Evolutionary conservation across 1,139 yeast genomes (phyloP).

Genomic region (Suhomyces anneliseae): DNA sequence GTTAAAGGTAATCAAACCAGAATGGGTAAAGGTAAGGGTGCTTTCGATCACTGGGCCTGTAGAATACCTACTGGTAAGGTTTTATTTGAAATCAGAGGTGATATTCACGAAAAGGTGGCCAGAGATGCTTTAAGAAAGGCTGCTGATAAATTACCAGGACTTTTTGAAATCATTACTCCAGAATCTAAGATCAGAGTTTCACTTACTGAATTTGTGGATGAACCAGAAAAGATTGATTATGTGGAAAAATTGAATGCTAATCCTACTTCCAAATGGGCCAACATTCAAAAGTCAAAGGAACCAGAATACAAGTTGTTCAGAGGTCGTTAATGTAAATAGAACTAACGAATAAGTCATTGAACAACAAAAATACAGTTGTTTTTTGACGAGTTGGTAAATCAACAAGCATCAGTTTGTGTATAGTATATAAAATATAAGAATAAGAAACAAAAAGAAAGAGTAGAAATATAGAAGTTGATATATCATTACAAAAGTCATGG

Average conservation of each 20-base stretch:
- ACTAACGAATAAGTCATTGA: background rate
- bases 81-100: constrained; percentile 78
- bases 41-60: constrained; percentile 95
- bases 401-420: background rate
- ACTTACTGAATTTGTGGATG: constrained; percentile 46
- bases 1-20: constrained; percentile 98
- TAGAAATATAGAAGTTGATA: no score
- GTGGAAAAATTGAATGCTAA: constrained; percentile 53
- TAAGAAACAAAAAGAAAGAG: no score
- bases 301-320: constrained; percentile 53
- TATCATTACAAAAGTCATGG: no score
- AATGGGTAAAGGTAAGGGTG: constrained; percentile 99
- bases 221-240: constrained; percentile 52
- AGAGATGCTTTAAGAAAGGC: constrained; percentile 92
- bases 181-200: constrained; percentile 74
- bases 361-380: background rate
- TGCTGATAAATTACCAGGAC: constrained; percentile 88
- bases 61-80: constrained; percentile 96
- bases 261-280: constrained; percentile 67
- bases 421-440: no score
- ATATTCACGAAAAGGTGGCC: constrained; percentile 86
- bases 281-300: constrained; percentile 49
- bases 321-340: constrained; percentile 38
- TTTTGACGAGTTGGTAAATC: background rate
- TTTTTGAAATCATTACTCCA: constrained; percentile 77